phyloP scores from a whole-genome alignment of 805 yeast genomes.

The Hanseniaspora nectarophila region DNA sequence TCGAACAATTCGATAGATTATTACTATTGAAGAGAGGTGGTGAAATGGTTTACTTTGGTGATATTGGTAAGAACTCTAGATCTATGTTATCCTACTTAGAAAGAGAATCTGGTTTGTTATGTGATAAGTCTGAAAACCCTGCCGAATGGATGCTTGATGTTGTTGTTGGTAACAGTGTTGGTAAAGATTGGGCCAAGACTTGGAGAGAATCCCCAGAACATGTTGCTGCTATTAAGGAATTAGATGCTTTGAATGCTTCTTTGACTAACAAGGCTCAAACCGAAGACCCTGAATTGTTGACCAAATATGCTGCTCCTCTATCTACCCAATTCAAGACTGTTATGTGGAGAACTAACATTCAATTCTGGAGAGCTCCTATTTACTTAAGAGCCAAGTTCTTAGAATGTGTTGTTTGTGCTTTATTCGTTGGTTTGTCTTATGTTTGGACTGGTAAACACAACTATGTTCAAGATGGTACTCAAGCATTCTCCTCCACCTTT shows the following conservation, averaged over 20 bases:
- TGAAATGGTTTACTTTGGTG: constrained; percentile 70
- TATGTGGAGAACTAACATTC: constrained; percentile 42
- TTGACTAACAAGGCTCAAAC: constrained; percentile 25
- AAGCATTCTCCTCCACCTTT: constrained; percentile 50
- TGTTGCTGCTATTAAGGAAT: constrained; percentile 40
- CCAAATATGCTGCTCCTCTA: constrained; percentile 37
- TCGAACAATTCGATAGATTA: constrained; percentile 56
- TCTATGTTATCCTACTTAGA: constrained; percentile 57
- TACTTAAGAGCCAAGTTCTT: constrained; percentile 46
- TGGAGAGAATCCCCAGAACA: constrained; percentile 48
- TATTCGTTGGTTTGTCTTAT: constrained; percentile 60
- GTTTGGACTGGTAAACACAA: constrained; percentile 42
- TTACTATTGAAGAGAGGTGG: constrained; percentile 65
- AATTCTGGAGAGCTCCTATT: constrained; percentile 53
- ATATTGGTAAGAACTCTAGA: constrained; percentile 52
- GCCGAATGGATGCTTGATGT: constrained; percentile 54
- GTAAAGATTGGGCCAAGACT: constrained; percentile 50
- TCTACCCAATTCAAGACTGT: constrained; percentile 35
- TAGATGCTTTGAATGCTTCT: constrained; percentile 43
- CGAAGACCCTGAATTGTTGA: constrained; percentile 30
- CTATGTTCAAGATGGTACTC: constrained; percentile 52
- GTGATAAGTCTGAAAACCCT: constrained; percentile 52
- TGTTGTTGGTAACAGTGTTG: constrained; percentile 41
- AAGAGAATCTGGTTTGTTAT: constrained; percentile 56
- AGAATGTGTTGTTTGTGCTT: constrained; percentile 41